Base-by-base conservation (phyloP, 2,329 filamentous ascomycete species). In the Trichocomaceae sp. region DNA sequence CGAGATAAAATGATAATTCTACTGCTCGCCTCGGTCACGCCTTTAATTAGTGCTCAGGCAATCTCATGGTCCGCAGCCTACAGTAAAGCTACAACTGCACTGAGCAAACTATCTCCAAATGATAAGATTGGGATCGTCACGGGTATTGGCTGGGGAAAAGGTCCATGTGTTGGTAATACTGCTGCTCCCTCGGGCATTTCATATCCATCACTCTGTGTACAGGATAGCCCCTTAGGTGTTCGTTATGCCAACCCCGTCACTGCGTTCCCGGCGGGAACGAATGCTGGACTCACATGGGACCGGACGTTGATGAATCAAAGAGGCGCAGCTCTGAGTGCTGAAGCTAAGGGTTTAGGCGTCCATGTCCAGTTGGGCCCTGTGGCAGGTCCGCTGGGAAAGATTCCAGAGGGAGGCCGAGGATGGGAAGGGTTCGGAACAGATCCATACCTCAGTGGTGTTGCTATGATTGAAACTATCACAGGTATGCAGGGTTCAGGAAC, bases 111-210 rank as follows among this genome's bases (percentile, higher is more conserved):
- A 91, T 92, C 85, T 1, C 74, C 96, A 44, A 79, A 86, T 0
- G 92, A 96, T 67, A 96, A 96, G 72, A 88, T 96, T 61, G 96
- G 96, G 66, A 78, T 96, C 57, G 96, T 90, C 0, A 95, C 90
- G 0, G 91, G 91, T 2, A 90, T 85, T 0, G 90, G 90, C 12
- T 95, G 88, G 89, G 79, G 79, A 64, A 92, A 92, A 88, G 87
- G 86, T 0, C 77, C 61, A 58, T 82, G 60, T 60, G 65, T 54
- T 33, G 52, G 52, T 13, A 54, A 54, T 22, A 54, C 52, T n/a
- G 69, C 35, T 63, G 67, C 15, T 67, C 69, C 60, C 66, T 66
- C 13, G 66, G 64, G 72, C 62, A 54, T 64, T 8, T 41, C 31
- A 5, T 50, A n/a, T 23, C 37, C 35, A 29, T 37, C 46, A 15